Evolutionary conservation across 306 rosid species (phyloP), one percentile per base, ranked within the genome.

Genomic region (Nissolia schottii): DNA sequence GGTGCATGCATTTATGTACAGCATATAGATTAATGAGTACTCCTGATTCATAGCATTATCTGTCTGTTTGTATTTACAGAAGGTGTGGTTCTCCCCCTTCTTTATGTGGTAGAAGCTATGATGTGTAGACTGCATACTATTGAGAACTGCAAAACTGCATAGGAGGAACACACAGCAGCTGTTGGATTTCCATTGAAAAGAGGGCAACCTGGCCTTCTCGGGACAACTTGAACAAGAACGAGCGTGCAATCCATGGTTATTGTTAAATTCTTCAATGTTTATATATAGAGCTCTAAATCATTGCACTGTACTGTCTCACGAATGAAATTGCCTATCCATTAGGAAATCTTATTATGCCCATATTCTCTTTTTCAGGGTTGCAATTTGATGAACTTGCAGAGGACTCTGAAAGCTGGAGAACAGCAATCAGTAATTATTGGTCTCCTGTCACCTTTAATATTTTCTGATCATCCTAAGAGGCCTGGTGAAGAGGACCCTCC

Each of bases 401-500:
- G 68, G 96, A 92, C 27, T 67, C 80, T 20, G 86, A 85, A 46
- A 80, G 57, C 75, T 89, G 96, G 99, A 92, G 74, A 79, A 41
- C 71, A 76, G 84, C 96, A 29, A 87, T 95, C 37, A 83, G 58
- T 48, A 92, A 95, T 80, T 95, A 95, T 70, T 95, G 99, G 99
- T 89, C 97, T 65, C 96, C 69, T 95, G 74, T 95, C 99, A 28
- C 99, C 99, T 16, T 64, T 92, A 72, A 92, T 95, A 80, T 95
- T 95, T 85, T 95, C 99, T 16, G 99, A 95, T 83, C 99, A 95
- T 84, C 99, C 99, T n/a, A 95, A 95, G 85, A 85, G 99, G 74
- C 99, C 99, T 1, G 99, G 99, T 2, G 99, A 92, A 65, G 99
- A 95, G 79, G 99, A 95, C 77, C 99, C 99, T 27, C 87, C 87